Evolutionary conservation across 1,284 basidiomycete genomes (phyloP).

Genomic region (Athelia psychrophila): DNA sequence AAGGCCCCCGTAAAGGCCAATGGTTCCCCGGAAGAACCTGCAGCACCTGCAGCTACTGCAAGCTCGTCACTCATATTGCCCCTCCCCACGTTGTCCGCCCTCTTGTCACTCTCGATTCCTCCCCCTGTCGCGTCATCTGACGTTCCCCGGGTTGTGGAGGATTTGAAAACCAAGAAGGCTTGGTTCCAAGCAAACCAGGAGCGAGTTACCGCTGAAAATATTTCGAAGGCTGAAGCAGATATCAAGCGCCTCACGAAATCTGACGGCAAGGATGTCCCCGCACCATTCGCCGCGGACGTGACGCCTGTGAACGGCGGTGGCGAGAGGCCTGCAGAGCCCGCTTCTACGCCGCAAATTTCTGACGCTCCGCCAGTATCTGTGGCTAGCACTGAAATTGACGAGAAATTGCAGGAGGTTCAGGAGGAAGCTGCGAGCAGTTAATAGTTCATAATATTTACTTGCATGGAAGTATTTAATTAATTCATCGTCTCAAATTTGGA

Average conservation of each 20-base stretch:
- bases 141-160: constrained; percentile 82
- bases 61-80: constrained; percentile 73
- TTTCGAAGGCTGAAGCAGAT: constrained; percentile 78
- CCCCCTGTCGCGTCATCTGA: constrained; percentile 82
- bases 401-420: constrained; percentile 45
- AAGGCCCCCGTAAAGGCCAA: constrained; percentile 47
- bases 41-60: constrained; percentile 25
- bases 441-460: no score
- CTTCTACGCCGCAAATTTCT: constrained; percentile 37
- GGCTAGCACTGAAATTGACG: constrained; percentile 41
- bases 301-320: constrained; percentile 41
- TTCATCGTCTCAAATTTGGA: no score
- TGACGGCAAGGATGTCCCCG: constrained; percentile 38
- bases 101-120: constrained; percentile 88
- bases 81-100: constrained; percentile 82
- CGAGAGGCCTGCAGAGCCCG: constrained; percentile 48
- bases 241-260: constrained; percentile 65
- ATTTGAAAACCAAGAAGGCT: constrained; percentile 91
- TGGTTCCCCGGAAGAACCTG: constrained; percentile 36
- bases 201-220: constrained; percentile 65
- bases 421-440: constrained; percentile 24
- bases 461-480: no score
- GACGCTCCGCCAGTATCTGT: constrained; percentile 25
- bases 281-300: constrained; percentile 29
- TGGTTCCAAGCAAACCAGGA: constrained; percentile 88